Evolutionary conservation across 2,329 filamentous ascomycete genomes (phyloP), one percentile per base, ranked within the genome.

Genomic region (Sodiomyces alkalinus): DNA sequence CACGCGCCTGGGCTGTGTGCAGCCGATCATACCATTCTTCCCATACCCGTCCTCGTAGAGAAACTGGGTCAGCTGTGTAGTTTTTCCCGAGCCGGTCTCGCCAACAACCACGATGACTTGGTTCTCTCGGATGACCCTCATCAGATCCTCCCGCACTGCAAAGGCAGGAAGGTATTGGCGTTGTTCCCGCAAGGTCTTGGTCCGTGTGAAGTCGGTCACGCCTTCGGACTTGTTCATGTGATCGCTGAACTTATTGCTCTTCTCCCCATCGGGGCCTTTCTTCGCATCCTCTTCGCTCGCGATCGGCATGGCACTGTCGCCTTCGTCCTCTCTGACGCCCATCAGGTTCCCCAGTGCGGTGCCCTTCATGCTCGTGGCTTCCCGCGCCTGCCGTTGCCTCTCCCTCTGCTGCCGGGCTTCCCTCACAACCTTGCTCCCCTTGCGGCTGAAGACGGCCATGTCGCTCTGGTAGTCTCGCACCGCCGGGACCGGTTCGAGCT

Each of bases 51-150:
- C 90, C 52, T 98, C 90, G 46, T 92, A 74, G 7, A 98, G 62
- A 41, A 96, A 98, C 46, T 98, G 92, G 0, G 92, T 94, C 35
- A 98, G 58, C 52, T 98, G 90, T 0, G 90, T 98, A 3, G 90
- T 98, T 56, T 98, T 98, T 28, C 90, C 90, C 1, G 87, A 96
- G 4, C 90, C 90, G 1, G 90, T 98, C 56, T 98, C 87, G 25
- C 90, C 90, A 27, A 98, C 85, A 3, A 96, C 87, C 39, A 98
- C 92, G 22, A 92, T 73, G 28, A 98, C 90, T 50, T 98, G 90
- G 43, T 98, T 96, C 53, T 98, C 90, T 35, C 87, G 67, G 39
- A 98, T 92, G 5, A 96, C 83, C 27, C 83, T 70, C 29, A 98
- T 58, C 6, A 98, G 60, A 39, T 98, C 87, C 50, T 98, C 90